Evolutionary conservation across 768 basidiomycete genomes (phyloP), one percentile per base, ranked within the genome.

Genomic region (Tephrocybe sp.): DNA sequence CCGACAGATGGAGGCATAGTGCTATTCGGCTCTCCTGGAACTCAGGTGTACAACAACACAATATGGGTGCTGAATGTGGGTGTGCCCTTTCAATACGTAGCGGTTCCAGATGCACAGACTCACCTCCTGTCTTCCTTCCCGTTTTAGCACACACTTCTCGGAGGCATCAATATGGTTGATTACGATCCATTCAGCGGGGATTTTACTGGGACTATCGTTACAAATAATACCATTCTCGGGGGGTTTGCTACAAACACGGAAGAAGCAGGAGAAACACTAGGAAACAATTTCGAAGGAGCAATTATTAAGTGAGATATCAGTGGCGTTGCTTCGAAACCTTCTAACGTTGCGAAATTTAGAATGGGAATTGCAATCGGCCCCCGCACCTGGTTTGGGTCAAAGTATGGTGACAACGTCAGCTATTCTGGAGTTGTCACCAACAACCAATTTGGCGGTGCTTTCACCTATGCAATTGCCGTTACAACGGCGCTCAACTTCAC

Each of bases 301-400:
- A 75, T 90, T 47, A 80, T 90, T 68, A 91, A 91, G 87, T 88
- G 53, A 39, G 82, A 63, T 45, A 46, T 19, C 32, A 34, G 22
- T 12, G 15, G 8, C 40, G 35, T 16, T 42, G 19, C 40, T 19
- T 25, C 21, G 6, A 34, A 12, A 34, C 36, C 21, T 19, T 5
- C 18, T 36, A 35, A 47, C 48, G 22, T 11, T 32, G 19, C 21
- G n/a, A 6, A 12, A n/a, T 42, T 39, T 54, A 89, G 88, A 64
- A 83, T 91, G 59, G 89, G 84, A n/a, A 84, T 91, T 40, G 89
- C 87, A 24, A 77, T 90, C 13, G 89, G 89, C 8, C 86, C 89
- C 8, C 79, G 79, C 9, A 82, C 80, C 13, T 91, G 89, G 89
- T 89, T 89, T 51, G 84, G 82, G 2, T 67, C 77, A 54, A 60